Evolutionary conservation across 495 filamentous ascomycete species (phyloP).

Genomic region (Podospora comata): DNA sequence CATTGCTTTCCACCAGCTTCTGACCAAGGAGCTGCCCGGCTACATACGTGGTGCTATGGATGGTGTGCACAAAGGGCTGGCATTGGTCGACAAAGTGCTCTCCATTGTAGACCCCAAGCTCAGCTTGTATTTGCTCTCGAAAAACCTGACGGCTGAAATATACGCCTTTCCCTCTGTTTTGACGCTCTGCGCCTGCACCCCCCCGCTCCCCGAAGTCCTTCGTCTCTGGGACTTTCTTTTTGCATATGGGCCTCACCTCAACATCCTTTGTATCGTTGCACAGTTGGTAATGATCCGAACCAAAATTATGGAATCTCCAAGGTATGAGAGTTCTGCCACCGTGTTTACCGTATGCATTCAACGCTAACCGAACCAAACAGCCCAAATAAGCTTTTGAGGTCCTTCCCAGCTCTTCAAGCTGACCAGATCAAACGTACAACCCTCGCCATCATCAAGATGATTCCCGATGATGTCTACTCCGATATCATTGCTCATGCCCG

Average conservation of each 20-base stretch:
- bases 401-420: conserved; percentile 82
- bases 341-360: not conserved
- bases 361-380: conserved; percentile 43
- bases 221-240: conserved; percentile 98
- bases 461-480: conserved; percentile 83
- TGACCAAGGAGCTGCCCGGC: conserved; percentile 84
- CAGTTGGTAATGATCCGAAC: conserved; percentile 87
- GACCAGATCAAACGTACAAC: conserved; percentile 77
- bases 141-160: conserved; percentile 84
- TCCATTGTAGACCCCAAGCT: conserved; percentile 88
- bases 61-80: conserved; percentile 87
- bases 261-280: conserved; percentile 96
- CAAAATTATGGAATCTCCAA: conserved; percentile 73
- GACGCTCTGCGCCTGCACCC: conserved; percentile 92
- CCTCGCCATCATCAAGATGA: conserved; percentile 73
- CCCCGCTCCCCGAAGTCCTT: conserved; percentile 92
- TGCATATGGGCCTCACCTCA: conserved; percentile 90
- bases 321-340: conserved; percentile 52
- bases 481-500: conserved; percentile 85
- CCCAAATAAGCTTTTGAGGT: conserved; percentile 84
- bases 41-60: conserved; percentile 97
- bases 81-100: conserved; percentile 85
- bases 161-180: conserved; percentile 98
- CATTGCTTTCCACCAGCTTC: conserved; percentile 81
- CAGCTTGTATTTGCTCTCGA: conserved; percentile 73